Base-by-base conservation (phyloP, 1,284 basidiomycete genomes). In the Malassezia caprae region DNA sequence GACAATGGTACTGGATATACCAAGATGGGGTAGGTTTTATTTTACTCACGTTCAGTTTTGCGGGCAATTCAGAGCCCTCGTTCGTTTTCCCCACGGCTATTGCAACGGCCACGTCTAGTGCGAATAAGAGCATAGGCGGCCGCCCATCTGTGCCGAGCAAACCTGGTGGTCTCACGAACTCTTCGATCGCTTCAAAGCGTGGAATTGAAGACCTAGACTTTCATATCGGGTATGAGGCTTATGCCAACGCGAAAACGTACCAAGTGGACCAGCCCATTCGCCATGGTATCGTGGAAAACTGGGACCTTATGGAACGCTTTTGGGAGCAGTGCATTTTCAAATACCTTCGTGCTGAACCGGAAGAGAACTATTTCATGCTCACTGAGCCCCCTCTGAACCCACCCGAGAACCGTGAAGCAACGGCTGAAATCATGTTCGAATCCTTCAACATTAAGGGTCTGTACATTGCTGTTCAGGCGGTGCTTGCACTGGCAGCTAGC, bases 311-410 rank as follows among this genome's bases (percentile, higher is more conserved):
- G 94, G 94, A 98, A 77, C 81, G 94, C 10, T 98, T 91, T 78
- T 98, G 93, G 94, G 91, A 96, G 77, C 93, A 98, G 79, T 90
- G 87, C 57, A 98, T 98, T 82, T 99, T 99, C 84, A 98, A 98
- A 79, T 98, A 98, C 78, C 81, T 99, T 59, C 82, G 93, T 57
- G 91, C 91, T 12, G 94, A 99, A 77, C 94, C 94, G 12, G 94
- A 98, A 78, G 94, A 98, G 77, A 94, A 98, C 77, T 89, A 96
- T 77, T 96, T 96, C 76, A 82, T 98, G 60, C 79, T 99, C 69
- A 99, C 94, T 26, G 94, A 98, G 75, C 94, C 94, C 10, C 94
- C 94, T 41, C 83, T 98, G 60, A 98, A 99, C 75, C 83, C 93
- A 1, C 94, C 94, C 4, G 94, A 99, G 80, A 99, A 99, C 79